These are phyloP conservation scores for Stentor roeselii DNA, from an alignment of 73 alveolate genomes.

Conservation along the genomic window DNA sequence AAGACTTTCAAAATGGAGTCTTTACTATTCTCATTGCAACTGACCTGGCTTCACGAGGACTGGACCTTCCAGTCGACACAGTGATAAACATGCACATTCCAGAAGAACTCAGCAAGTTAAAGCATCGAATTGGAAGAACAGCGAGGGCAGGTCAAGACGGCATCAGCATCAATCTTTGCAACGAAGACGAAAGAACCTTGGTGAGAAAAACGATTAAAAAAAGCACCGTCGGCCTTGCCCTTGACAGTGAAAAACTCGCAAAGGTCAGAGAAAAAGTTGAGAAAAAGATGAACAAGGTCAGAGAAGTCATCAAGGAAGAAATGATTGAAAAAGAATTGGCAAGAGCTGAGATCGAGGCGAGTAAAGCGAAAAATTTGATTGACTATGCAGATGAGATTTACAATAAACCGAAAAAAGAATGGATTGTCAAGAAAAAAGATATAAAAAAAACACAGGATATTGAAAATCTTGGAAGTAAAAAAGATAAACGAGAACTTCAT, in stretches of 20 bases:
- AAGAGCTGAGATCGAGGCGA: conserved; percentile 77
- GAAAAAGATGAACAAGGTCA: conserved; percentile 61
- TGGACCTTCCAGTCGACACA: conserved; percentile 90
- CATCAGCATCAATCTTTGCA: conserved; percentile 87
- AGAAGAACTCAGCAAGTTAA: conserved; percentile 85
- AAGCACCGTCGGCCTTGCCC: conserved; percentile 26
- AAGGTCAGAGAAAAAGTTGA: conserved; percentile 30
- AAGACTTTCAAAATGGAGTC: conserved; percentile 87
- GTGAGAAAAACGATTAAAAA: conserved; percentile 59
- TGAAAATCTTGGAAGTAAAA: background rate
- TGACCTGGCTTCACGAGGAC: conserved; percentile 98
- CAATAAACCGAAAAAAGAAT: conserved; percentile 81
- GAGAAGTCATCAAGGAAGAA: conserved; percentile 68
- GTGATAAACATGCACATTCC: conserved; percentile 98
- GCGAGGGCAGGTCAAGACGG: conserved; percentile 99
- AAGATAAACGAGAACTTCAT: background rate
- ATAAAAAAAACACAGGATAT: background rate
- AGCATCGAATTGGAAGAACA: conserved; percentile 99
- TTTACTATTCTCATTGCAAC: conserved; percentile 92
- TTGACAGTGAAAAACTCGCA: conserved; percentile 32
- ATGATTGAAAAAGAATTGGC: conserved; percentile 76
- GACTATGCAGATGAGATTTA: conserved; percentile 80
- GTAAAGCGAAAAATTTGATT: conserved; percentile 86
- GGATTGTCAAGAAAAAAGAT: conserved; percentile 45
- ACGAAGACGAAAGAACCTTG: conserved; percentile 84